Percentiles rank a stretch among this genome's conserved stretches.
Evolutionary conservation across 192 early-diverging fungal genomes (phyloP).

Genomic region (Backusella westeae): DNA sequence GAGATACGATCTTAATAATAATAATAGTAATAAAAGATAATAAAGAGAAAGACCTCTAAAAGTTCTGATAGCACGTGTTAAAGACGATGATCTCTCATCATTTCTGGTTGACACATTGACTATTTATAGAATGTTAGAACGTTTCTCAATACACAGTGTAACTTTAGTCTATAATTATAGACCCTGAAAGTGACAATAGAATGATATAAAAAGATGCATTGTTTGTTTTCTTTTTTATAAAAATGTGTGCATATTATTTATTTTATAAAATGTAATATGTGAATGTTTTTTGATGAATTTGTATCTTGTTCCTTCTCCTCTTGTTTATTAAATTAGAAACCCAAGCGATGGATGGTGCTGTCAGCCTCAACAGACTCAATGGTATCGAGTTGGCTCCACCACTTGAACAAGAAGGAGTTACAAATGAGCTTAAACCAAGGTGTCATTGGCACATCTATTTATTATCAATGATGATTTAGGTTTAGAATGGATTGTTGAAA

Average conservation of each 20-base stretch:
- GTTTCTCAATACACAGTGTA: not conserved
- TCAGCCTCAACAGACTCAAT: constrained; percentile 60
- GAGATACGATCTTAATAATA: not conserved
- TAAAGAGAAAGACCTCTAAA: not conserved
- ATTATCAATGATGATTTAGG: constrained; percentile 10
- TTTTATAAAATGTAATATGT: not conserved
- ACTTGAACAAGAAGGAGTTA: constrained; percentile 89
- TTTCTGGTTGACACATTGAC: not conserved
- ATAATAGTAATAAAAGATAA: not conserved
- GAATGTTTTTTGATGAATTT: not conserved
- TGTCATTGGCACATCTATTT: constrained; percentile 69
- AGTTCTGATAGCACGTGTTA: not conserved
- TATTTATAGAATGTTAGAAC: constrained; percentile 5
- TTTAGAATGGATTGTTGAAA: not conserved
- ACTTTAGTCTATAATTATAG: not conserved
- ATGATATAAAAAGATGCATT: not conserved
- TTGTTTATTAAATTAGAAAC: constrained; percentile 18
- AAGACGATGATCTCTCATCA: constrained; percentile 6
- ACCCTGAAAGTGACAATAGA: not conserved
- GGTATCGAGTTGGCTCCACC: constrained; percentile 89
- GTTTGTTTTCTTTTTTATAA: not conserved
- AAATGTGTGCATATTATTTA: not conserved
- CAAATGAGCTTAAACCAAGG: constrained; percentile 98
- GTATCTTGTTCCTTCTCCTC: not conserved
- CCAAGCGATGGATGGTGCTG: constrained; percentile 67